phyloP scores from a whole-genome alignment of 2,329 filamentous ascomycete species.

The Trichoderma oligosporum region DNA sequence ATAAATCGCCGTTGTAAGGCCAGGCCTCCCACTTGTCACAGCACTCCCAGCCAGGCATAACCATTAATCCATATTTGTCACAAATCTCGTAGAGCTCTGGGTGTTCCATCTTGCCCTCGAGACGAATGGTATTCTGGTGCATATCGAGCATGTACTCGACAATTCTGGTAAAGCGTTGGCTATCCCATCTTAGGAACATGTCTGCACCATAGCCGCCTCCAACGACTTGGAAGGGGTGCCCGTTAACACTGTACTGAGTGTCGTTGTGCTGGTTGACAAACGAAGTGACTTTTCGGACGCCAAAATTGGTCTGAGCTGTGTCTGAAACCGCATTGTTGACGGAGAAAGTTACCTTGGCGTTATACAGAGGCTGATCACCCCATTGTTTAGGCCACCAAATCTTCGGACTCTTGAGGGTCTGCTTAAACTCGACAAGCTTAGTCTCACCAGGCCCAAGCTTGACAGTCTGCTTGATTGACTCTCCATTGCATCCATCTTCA shows the following conservation, averaged over 20 bases:
- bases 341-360: conserved; percentile 29
- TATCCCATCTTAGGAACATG: conserved; percentile 58
- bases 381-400: conserved; percentile 62
- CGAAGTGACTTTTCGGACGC: conserved; percentile 42
- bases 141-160: conserved; percentile 55
- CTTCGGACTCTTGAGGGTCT: conserved; percentile 40
- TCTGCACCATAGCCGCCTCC: conserved; percentile 59
- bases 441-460: conserved; percentile 37
- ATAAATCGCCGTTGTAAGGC: conserved; percentile 54
- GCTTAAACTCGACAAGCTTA: conserved; percentile 35
- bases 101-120: conserved; percentile 64
- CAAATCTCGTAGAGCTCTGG: conserved; percentile 57
- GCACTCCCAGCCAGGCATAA: conserved; percentile 62
- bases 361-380: conserved; percentile 55
- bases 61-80: conserved; percentile 57
- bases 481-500: conserved; percentile 30
- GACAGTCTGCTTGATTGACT: conserved; percentile 32
- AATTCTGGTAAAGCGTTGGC: conserved; percentile 44
- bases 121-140: conserved; percentile 59
- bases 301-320: conserved; percentile 27
- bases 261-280: conserved; percentile 51
- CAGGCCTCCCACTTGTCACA: conserved; percentile 67
- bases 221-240: conserved; percentile 54
- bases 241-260: conserved; percentile 54
- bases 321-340: conserved; percentile 32